Conservation (phyloP, 805 yeast species). For the Kregervanrija fluxuum region DNA sequence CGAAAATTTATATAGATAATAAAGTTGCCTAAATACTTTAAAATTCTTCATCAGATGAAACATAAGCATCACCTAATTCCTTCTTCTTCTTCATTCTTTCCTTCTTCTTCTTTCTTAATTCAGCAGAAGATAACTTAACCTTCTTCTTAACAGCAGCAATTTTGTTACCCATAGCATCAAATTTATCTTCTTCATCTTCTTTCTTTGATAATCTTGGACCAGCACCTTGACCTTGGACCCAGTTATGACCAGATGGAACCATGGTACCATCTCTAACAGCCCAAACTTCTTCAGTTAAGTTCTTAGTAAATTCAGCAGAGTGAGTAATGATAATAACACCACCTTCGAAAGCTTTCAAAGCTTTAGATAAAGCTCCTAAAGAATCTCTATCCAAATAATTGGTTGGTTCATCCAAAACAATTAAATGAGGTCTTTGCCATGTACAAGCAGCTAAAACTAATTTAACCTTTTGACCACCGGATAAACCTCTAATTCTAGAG, state of each 20-base stretch:
- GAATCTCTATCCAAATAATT: slow-evolving; percentile 99
- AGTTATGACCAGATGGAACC: slow-evolving; percentile 99
- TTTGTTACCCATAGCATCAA: slow-evolving; percentile 99
- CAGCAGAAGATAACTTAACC: slow-evolving; percentile 97
- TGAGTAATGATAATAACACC: slow-evolving; percentile 99
- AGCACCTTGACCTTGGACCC: slow-evolving; percentile 99
- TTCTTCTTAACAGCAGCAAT: slow-evolving; percentile 93
- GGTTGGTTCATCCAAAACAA: slow-evolving; percentile 99
- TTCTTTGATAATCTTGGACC: slow-evolving; percentile 99
- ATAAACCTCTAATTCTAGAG: slow-evolving; percentile 99
- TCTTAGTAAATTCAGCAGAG: slow-evolving; percentile 99
- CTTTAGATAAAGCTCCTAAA: slow-evolving; percentile 98
- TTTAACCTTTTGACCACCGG: slow-evolving; percentile 99
- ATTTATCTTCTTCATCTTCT: slow-evolving; percentile 92
- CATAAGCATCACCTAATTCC: slow-evolving; percentile 99
- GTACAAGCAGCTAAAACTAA: slow-evolving; percentile 99
- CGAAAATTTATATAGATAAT: too few relatives aligned
- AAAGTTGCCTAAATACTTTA: slow-evolving; percentile 28
- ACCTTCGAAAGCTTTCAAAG: slow-evolving; percentile 98
- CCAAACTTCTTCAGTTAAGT: slow-evolving; percentile 99
- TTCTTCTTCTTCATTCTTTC: slow-evolving; percentile 99
- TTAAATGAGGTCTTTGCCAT: slow-evolving; percentile 99
- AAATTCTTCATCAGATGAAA: slow-evolving; percentile 82
- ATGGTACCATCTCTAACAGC: slow-evolving; percentile 96
- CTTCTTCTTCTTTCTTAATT: slow-evolving; percentile 99